Evolutionary conservation across 2,329 filamentous ascomycete species (phyloP), one percentile per base, ranked within the genome.

Genomic region (Proliferodiscus dingleyae): DNA sequence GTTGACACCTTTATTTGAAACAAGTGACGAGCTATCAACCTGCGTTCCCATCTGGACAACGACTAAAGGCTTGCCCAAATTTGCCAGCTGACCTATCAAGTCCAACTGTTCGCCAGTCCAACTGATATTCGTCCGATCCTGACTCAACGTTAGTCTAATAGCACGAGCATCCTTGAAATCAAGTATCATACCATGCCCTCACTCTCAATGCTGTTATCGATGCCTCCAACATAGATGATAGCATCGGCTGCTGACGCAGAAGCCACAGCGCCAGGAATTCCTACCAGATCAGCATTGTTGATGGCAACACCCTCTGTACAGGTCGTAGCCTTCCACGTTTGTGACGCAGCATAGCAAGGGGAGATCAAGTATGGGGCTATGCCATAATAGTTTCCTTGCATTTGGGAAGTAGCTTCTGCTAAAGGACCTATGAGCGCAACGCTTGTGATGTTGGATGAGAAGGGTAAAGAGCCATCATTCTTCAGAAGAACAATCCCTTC

Each of bases 141-240:
- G 67, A 7, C 13, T 13, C 26, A 28, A 28, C 7, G 26, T 28
- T 7, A 28, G 13, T 28, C 26, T 7, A 7, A 7, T 13, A 28
- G 7, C 7, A 28, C 7, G 13, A 28, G 26, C 7, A 28, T 28
- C 13, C 26, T 7, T 13, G 26, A 13, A 28, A n/a, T n/a, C n/a
- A n/a, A n/a, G n/a, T n/a, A n/a, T n/a, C 26, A 28, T 28, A 28
- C 26, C 7, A 7, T 28, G n/a, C 16, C 69, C 55, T 82, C 78
- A 3, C 67, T 64, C 51, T 78, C 78, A 7, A 75, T 64, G 5
- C 63, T 64, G 19, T 66, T 71, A 55, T 81, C 75, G 19, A 79
- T 71, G 3, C 78, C 78, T 22, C 74, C 75, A 11, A 75, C 65
- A 51, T 71, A 81, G 21, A 81, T 59, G 45, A 81, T 71, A 2